Conservation (phyloP, 2,329 filamentous ascomycete genomes). For the Colletotrichum graminicola region DNA sequence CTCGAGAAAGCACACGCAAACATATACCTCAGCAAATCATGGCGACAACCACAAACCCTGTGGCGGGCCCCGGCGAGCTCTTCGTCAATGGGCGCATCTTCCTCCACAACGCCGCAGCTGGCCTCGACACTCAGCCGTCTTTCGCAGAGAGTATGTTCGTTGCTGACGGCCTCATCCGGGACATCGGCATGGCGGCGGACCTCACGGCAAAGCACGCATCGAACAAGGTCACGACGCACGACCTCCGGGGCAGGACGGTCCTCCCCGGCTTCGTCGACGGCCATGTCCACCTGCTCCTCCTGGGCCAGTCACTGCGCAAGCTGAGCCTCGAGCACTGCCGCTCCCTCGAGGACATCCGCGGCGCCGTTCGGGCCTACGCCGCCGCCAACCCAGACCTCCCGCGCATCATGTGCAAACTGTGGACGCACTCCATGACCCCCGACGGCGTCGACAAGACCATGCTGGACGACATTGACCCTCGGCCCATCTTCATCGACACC, state of each 20-base stretch:
- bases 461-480: conserved; percentile 65
- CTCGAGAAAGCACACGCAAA: too few relatives aligned
- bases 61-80: conserved; percentile 19
- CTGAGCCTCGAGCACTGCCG: conserved; percentile 62
- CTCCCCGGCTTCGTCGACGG: conserved; percentile 70
- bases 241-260: conserved; percentile 52
- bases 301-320: conserved; percentile 67
- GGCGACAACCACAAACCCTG: not conserved
- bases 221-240: conserved; percentile 26
- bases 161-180: conserved; percentile 37
- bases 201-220: conserved; percentile 11
- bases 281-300: conserved; percentile 67
- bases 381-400: conserved; percentile 59
- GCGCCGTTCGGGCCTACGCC: conserved; percentile 60
- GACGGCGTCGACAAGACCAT: conserved; percentile 59
- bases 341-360: conserved; percentile 62
- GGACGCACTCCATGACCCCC: conserved; percentile 66
- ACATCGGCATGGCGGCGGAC: conserved; percentile 33
- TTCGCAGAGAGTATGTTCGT: conserved; percentile 43
- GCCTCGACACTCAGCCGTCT: conserved; percentile 38
- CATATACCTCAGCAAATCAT: not conserved
- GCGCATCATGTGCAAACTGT: conserved; percentile 66
- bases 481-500: conserved; percentile 68
- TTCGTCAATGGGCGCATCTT: conserved; percentile 43
- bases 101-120: conserved; percentile 33